Evolutionary conservation across 441 rosid genomes (phyloP).

Genomic region (Populus hybrid): DNA sequence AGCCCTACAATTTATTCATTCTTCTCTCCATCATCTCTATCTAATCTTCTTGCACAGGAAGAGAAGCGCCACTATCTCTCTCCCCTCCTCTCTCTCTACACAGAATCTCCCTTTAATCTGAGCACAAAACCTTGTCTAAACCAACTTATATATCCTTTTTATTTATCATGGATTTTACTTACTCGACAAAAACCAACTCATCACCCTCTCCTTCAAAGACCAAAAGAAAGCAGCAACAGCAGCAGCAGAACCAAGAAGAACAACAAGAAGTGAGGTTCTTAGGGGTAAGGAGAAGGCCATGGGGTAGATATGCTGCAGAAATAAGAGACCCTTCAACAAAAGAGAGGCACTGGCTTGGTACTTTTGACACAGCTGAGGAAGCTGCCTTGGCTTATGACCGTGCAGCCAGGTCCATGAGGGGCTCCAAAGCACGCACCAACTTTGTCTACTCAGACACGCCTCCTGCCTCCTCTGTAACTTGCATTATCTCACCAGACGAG

Average conservation of each 20-base stretch:
- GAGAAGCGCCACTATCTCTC: not conserved
- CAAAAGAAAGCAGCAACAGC: conserved; percentile 45
- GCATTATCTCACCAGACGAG: conserved; percentile 78
- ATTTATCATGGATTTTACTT: conserved; percentile 30
- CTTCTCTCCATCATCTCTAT: not conserved
- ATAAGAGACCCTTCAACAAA: conserved; percentile 68
- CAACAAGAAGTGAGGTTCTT: conserved; percentile 46
- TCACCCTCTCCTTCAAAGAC: conserved; percentile 44
- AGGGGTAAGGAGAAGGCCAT: conserved; percentile 82
- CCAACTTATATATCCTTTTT: not conserved
- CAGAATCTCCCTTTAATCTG: not conserved
- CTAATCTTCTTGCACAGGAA: not conserved
- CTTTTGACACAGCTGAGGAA: conserved; percentile 61
- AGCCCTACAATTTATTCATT: not conserved
- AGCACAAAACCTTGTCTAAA: not conserved
- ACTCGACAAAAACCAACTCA: conserved; percentile 22
- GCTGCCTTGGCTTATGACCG: conserved; percentile 88
- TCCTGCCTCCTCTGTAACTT: conserved; percentile 67
- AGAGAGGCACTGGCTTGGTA: conserved; percentile 70
- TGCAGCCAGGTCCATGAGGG: conserved; percentile 76
- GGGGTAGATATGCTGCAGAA: conserved; percentile 67
- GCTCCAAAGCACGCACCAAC: conserved; percentile 77
- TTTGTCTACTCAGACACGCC: conserved; percentile 88
- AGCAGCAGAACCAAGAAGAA: conserved; percentile 20
- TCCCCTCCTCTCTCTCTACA: conserved; percentile 4